Evolutionary conservation across 208 protist species (phyloP).

Genomic region (Trypanosoma congolense): DNA sequence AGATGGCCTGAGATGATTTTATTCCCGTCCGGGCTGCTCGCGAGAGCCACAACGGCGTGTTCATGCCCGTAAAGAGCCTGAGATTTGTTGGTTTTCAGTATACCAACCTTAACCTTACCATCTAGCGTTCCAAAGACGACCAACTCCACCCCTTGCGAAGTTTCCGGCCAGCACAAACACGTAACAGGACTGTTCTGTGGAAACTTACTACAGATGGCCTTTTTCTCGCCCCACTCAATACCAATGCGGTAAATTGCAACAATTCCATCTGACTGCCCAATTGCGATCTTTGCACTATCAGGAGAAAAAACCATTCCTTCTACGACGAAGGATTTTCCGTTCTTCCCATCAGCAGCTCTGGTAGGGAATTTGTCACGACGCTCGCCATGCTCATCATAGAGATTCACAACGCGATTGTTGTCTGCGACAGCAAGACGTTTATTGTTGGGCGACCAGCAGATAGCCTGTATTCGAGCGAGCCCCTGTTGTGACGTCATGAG

Average conservation of each 20-base stretch:
- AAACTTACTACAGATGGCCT: slow-evolving; percentile 97
- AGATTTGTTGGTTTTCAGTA: slow-evolving; percentile 92
- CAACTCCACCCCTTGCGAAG: slow-evolving; percentile 87
- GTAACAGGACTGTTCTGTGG: slow-evolving; percentile 85
- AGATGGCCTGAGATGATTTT: slow-evolving; percentile 90
- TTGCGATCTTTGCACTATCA: slow-evolving; percentile 92
- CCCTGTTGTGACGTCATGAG: slow-evolving; percentile 63
- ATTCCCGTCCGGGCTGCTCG: slow-evolving; percentile 65
- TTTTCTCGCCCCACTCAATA: slow-evolving; percentile 96
- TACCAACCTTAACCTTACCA: slow-evolving; percentile 92
- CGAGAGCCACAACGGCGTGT: slow-evolving; percentile 83
- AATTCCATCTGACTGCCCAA: slow-evolving; percentile 96
- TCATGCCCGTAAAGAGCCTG: slow-evolving; percentile 91
- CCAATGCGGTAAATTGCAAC: slow-evolving; percentile 97
- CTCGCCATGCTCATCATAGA: slow-evolving; percentile 95
- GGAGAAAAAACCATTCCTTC: slow-evolving; percentile 93
- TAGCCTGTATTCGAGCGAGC: slow-evolving; percentile 86
- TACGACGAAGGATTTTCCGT: slow-evolving; percentile 82
- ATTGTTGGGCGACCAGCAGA: slow-evolving; percentile 94
- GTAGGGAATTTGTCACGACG: slow-evolving; percentile 94
- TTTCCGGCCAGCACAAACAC: slow-evolving; percentile 90
- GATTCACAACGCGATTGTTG: slow-evolving; percentile 79
- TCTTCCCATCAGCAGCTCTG: slow-evolving; percentile 87
- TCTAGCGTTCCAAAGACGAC: slow-evolving; percentile 93
- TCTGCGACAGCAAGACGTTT: slow-evolving; percentile 91